Evolutionary conservation across 2,329 filamentous ascomycete species (phyloP), one percentile per base, ranked within the genome.

Genomic region (Botrytis fabae): DNA sequence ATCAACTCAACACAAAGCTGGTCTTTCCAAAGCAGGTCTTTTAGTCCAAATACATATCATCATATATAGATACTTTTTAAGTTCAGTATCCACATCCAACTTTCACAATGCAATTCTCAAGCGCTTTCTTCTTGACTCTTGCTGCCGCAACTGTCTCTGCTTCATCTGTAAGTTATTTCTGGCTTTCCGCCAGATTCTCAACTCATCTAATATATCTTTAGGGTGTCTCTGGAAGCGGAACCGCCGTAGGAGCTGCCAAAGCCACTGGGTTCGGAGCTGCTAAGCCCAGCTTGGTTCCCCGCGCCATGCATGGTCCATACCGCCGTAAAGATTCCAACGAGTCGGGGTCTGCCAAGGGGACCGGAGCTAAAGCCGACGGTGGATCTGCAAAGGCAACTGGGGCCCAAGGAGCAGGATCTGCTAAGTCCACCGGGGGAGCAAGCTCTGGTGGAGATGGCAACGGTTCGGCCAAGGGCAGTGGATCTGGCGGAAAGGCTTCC

Each of bases 91-190:
- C 12, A 69, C n/a, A 74, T 65, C 46, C 20, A 74, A 72, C 44
- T 57, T 42, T 73, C 74, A 76, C 72, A 18, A 79, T 79, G 78
- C 78, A 79, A 76, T 78, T 75, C 73, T 77, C 77, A 74, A 75
- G 68, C 70, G 32, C 77, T 72, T 46, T 79, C 63, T 57, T 78
- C 72, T 73, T 76, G 32, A 74, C 75, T 75, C 69, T 78, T 68
- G 74, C 76, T 69, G 76, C 77, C 22, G 60, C 70, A 60, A 70
- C 73, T 71, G 78, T 79, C 48, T 74, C 69, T 48, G 75, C 76
- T 44, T 70, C 75, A 73, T 71, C 73, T 25, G 74, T 75, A 72
- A 76, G 70, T 59, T 51, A 9, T 32, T 40, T 40, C 25, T 22
- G 16, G 8, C 9, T 28, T 40, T 22, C n/a, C 18, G 42, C 12